A percentile compares a stretch with the other conserved stretches of the same genome.
These are phyloP conservation scores for Aphanoascus verrucosus DNA, from an alignment of 2,329 filamentous ascomycete genomes.

Conservation along the genomic window DNA sequence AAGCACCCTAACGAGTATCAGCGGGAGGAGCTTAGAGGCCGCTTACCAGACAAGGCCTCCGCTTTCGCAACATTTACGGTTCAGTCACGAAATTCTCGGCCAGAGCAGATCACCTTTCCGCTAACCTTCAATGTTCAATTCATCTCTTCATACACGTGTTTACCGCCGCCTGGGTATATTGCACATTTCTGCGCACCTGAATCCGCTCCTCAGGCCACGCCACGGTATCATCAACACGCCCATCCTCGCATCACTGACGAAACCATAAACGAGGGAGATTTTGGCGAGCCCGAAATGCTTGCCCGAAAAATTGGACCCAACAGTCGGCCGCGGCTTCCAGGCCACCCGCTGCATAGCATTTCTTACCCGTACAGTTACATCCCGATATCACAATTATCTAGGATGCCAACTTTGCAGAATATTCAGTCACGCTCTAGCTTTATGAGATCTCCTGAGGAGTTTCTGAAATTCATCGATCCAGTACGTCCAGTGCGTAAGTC, in stretches of 20 bases:
- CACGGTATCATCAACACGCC: conserved; percentile 10
- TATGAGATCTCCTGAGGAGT: conserved; percentile 3
- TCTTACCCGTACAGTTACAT: conserved; percentile 27
- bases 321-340: conserved; percentile 24
- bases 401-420: conserved; percentile 14
- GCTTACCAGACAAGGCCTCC: conserved; percentile 20
- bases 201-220: background rate
- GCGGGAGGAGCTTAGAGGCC: conserved; percentile 14
- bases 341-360: conserved; percentile 30
- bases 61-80: conserved; percentile 21
- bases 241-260: conserved; percentile 6
- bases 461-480: background rate
- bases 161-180: conserved; percentile 31
- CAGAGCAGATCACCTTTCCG: conserved; percentile 26
- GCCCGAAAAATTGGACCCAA: conserved; percentile 3
- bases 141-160: conserved; percentile 45
- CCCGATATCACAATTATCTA: conserved; percentile 20
- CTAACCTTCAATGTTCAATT: conserved; percentile 45
- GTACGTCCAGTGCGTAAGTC: background rate
- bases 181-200: conserved; percentile 7
- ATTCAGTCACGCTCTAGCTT: conserved; percentile 9
- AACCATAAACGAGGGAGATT: background rate
- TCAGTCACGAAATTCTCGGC: conserved; percentile 11
- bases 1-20: conserved; percentile 15
- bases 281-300: conserved; percentile 9